Evolutionary conservation across 768 basidiomycete species (phyloP), one percentile per base, ranked within the genome.

Genomic region (Boletus vermiculosoides): DNA sequence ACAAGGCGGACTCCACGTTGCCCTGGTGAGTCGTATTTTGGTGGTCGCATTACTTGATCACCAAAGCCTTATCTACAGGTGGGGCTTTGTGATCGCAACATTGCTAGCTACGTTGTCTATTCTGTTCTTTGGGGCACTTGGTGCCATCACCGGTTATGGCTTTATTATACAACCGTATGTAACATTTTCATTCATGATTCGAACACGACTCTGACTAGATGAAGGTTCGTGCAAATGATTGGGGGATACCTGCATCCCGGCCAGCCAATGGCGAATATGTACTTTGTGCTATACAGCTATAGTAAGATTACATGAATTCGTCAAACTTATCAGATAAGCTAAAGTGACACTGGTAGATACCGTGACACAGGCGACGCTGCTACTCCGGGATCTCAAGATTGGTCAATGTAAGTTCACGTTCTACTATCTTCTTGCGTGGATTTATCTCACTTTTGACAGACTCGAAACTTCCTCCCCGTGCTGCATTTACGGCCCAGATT

Each of bases 401-500:
- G 63, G 52, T 55, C 71, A 65, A 61, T 68, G 66, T 64, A 54
- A 13, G 60, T 39, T n/a, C 25, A 7, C 2, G 30, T 34, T 30
- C 28, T 44, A 28, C 25, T 39, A 11, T n/a, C 46, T 25, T 46
- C 69, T 71, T 76, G 76, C 45, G 76, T 76, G 68, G 76, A 78
- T 66, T 78, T 40, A 30, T 28, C 22, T 41, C 25, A 44, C 11
- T 30, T 45, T 80, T 50, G 77, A 73, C 3, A 63, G 78, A 63
- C 54, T 60, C 81, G 1, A 87, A 87, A 69, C 80, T 89, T 42
- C 85, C 87, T 28, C 85, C 87, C 23, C 83, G 86, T 15, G 77
- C 79, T 39, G 83, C 86, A 72, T 85, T 88, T 68, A 65, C 82
- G 11, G 83, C 83, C 8, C 87, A 88, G 63, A 73, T 86, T n/a